Conservation (phyloP, 441 rosid species). For the Croton laevigatus region DNA sequence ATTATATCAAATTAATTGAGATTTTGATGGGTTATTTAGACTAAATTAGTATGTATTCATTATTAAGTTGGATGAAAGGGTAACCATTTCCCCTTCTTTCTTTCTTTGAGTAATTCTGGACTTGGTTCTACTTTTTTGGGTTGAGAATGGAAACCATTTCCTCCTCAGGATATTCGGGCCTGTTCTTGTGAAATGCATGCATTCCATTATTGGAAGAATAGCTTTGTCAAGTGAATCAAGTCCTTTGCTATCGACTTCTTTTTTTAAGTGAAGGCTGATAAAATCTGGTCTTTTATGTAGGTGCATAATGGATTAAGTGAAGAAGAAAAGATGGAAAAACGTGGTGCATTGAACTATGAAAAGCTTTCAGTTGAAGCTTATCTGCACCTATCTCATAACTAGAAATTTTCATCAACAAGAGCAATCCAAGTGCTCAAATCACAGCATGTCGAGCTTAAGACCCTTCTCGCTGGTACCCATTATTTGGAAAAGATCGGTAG, state of each 20-base stretch:
- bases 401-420: slow-evolving; percentile 47
- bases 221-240: slow-evolving; percentile 49
- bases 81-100: too few relatives aligned
- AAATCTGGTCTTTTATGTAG: slow-evolving; percentile 28
- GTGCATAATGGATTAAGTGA: slow-evolving; percentile 61
- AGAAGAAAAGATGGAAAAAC: slow-evolving; percentile 57
- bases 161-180: slow-evolving; percentile 26
- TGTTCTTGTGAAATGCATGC: slow-evolving; percentile 45
- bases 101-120: too few relatives aligned
- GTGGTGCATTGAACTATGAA: slow-evolving; percentile 48
- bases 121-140: too few relatives aligned
- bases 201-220: slow-evolving; percentile 54
- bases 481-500: slow-evolving; percentile 16
- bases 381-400: slow-evolving; percentile 50
- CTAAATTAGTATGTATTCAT: too few relatives aligned
- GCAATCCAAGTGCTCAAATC: slow-evolving; percentile 37
- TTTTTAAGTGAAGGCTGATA: too few relatives aligned
- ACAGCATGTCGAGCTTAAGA: slow-evolving; percentile 46
- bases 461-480: slow-evolving; percentile 27
- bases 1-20: too few relatives aligned
- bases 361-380: slow-evolving; percentile 61
- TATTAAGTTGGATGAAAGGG: too few relatives aligned
- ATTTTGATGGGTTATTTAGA: too few relatives aligned
- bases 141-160: too few relatives aligned
- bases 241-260: slow-evolving; percentile 62